Conservation (phyloP, 352 stramenopile species). For the Globisporangium irregulare region DNA sequence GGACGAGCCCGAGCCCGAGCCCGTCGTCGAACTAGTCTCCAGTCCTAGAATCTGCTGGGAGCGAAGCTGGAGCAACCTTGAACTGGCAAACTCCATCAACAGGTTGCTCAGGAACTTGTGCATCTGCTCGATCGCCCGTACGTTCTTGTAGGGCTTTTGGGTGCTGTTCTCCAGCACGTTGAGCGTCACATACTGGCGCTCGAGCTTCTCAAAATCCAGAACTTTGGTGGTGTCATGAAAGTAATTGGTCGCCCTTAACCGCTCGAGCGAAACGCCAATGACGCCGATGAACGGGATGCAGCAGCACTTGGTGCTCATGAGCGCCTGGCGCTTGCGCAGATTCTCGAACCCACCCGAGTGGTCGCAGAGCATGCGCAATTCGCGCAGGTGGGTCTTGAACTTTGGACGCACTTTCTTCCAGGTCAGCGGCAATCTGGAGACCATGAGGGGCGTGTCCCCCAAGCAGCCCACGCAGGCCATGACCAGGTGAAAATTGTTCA, state of each 20-base stretch:
- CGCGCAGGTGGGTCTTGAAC: slow-evolving; percentile 60
- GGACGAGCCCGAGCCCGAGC: neutral
- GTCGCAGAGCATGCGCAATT: slow-evolving; percentile 62
- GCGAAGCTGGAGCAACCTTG: slow-evolving; percentile 41
- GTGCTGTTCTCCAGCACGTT: slow-evolving; percentile 48
- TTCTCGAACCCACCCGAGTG: slow-evolving; percentile 72
- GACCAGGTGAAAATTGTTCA: slow-evolving; percentile 79
- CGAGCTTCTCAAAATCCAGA: slow-evolving; percentile 57
- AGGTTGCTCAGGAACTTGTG: slow-evolving; percentile 37
- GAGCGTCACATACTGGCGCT: slow-evolving; percentile 53
- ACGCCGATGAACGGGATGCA: slow-evolving; percentile 78
- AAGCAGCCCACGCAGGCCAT: slow-evolving; percentile 78
- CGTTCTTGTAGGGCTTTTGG: slow-evolving; percentile 12
- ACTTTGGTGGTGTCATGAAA: slow-evolving; percentile 31
- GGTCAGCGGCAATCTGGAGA: slow-evolving; percentile 54
- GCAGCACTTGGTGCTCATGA: slow-evolving; percentile 31
- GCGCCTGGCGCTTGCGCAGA: slow-evolving; percentile 51
- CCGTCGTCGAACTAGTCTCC: slow-evolving; percentile 19
- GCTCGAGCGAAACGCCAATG: slow-evolving; percentile 63
- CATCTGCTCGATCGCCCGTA: slow-evolving; percentile 13
- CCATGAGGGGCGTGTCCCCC: slow-evolving; percentile 68
- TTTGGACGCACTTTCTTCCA: slow-evolving; percentile 73
- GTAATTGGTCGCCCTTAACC: slow-evolving; percentile 45
- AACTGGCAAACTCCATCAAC: slow-evolving; percentile 39
- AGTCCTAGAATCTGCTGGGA: slow-evolving; percentile 50